Percentiles rank a stretch among this genome's conserved stretches.
Conservation (phyloP, 2,329 filamentous ascomycete genomes). For the Sclerotinia glacialis region DNA sequence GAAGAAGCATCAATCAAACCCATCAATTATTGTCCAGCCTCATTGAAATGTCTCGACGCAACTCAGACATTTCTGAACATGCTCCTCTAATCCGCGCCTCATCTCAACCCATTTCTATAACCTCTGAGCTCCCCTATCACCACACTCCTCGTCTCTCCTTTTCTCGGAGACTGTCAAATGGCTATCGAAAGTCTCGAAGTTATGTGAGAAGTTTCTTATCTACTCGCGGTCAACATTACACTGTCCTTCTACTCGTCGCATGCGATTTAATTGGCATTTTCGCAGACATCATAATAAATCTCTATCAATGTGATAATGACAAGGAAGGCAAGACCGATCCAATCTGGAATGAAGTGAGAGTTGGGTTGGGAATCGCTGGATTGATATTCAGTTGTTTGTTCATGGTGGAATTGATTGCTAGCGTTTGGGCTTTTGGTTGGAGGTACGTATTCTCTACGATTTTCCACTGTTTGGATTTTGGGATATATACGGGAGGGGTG, state of each 20-base stretch:
- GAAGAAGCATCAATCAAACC: background rate
- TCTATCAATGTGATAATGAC: slow-evolving; percentile 47
- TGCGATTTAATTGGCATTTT: slow-evolving; percentile 53
- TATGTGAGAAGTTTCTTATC: slow-evolving; percentile 37
- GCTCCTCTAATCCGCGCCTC: slow-evolving; percentile 17
- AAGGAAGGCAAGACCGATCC: slow-evolving; percentile 26
- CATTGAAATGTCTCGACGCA: slow-evolving; percentile 17
- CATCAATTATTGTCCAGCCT: background rate
- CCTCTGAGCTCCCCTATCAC: slow-evolving; percentile 20
- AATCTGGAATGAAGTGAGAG: slow-evolving; percentile 41
- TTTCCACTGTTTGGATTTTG: background rate
- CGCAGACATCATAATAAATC: slow-evolving; percentile 50
- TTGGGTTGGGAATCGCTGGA: slow-evolving; percentile 50
- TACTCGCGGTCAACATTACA: slow-evolving; percentile 49
- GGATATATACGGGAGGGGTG: background rate
- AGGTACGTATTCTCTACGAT: slow-evolving; percentile 42
- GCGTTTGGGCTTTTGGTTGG: slow-evolving; percentile 60
- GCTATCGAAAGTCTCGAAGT: slow-evolving; percentile 16
- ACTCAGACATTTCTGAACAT: slow-evolving; percentile 6
- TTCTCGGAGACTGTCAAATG: background rate
- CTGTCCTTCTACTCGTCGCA: slow-evolving; percentile 48
- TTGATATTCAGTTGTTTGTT: slow-evolving; percentile 63
- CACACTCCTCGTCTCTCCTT: slow-evolving; percentile 13
- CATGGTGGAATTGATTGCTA: slow-evolving; percentile 58
- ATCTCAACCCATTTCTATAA: slow-evolving; percentile 16